These are phyloP conservation scores for Cladosporium sp. DNA, from an alignment of 2,329 filamentous ascomycete genomes.

Conservation along the genomic window DNA sequence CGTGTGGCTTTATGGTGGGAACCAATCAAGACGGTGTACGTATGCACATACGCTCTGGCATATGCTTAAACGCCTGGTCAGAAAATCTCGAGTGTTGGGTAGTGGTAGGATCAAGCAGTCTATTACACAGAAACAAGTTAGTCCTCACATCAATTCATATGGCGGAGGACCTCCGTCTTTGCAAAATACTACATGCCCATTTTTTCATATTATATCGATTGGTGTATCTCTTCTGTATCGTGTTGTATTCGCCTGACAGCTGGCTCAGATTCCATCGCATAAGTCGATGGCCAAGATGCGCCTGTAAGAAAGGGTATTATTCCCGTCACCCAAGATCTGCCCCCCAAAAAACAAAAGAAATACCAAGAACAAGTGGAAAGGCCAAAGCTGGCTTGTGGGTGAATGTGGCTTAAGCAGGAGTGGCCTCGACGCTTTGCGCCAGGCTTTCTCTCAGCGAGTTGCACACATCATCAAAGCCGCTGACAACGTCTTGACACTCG, in stretches of 20 bases:
- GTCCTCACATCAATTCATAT: no score
- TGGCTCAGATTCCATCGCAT: no score
- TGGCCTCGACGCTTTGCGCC: conserved; percentile 5
- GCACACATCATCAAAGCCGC: conserved; percentile 88
- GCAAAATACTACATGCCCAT: no score
- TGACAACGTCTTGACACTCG: conserved; percentile 82
- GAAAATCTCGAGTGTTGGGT: no score
- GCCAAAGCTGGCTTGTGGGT: background rate
- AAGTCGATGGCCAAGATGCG: background rate
- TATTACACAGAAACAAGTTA: no score
- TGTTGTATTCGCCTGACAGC: background rate
- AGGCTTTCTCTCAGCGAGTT: conserved; percentile 64
- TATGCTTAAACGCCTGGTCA: no score
- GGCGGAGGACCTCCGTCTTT: no score
- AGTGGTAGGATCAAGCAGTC: no score
- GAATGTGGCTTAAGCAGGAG: background rate
- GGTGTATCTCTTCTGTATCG: background rate
- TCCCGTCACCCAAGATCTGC: background rate
- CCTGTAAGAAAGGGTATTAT: conserved; percentile 1
- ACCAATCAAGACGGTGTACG: no score
- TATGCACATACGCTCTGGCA: no score
- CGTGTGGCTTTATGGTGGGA: no score
- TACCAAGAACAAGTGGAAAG: background rate
- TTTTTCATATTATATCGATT: background rate
- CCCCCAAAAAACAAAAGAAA: background rate